Evolutionary conservation across 208 protist genomes (phyloP).

Genomic region (Leishmania tarentolae): DNA sequence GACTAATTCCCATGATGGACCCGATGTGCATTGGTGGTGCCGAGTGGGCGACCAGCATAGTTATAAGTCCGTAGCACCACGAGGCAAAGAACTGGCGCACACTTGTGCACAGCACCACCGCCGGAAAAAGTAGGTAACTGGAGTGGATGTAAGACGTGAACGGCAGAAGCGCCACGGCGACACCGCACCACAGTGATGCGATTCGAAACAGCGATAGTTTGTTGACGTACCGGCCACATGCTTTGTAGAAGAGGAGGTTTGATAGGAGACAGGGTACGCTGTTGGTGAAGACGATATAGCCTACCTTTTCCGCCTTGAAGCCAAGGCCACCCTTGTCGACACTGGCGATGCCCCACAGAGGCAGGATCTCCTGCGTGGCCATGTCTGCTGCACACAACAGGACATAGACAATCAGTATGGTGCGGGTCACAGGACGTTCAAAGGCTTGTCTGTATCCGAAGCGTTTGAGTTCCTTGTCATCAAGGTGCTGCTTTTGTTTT

Average conservation of each 20-base stretch:
- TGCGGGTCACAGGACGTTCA: conserved; percentile 31
- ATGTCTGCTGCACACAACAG: conserved; percentile 48
- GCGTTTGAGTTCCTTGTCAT: neutral
- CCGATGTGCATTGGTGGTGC: conserved; percentile 54
- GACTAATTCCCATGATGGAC: conserved; percentile 63
- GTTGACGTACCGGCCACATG: conserved; percentile 37
- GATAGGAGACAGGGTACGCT: conserved; percentile 49
- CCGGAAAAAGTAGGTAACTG: conserved; percentile 12
- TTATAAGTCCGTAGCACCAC: conserved; percentile 57
- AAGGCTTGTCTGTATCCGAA: conserved; percentile 68
- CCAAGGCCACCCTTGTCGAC: conserved; percentile 42
- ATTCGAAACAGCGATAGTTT: conserved; percentile 53
- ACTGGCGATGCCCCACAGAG: conserved; percentile 61
- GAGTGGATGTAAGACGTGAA: conserved; percentile 30
- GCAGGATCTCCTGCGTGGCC: conserved; percentile 40
- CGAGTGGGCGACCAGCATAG: conserved; percentile 55
- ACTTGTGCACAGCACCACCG: conserved; percentile 37
- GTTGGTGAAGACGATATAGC: conserved; percentile 47
- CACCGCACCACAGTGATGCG: conserved; percentile 13
- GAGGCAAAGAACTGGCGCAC: conserved; percentile 47
- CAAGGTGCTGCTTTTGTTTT: neutral
- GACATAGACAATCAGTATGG: conserved; percentile 63
- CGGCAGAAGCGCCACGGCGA: conserved; percentile 15
- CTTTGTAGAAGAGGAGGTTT: conserved; percentile 49
- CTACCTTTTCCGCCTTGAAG: conserved; percentile 36